These are phyloP conservation scores for Backusella morwellensis DNA, from an alignment of 192 early-diverging fungal species.

Conservation along the genomic window DNA sequence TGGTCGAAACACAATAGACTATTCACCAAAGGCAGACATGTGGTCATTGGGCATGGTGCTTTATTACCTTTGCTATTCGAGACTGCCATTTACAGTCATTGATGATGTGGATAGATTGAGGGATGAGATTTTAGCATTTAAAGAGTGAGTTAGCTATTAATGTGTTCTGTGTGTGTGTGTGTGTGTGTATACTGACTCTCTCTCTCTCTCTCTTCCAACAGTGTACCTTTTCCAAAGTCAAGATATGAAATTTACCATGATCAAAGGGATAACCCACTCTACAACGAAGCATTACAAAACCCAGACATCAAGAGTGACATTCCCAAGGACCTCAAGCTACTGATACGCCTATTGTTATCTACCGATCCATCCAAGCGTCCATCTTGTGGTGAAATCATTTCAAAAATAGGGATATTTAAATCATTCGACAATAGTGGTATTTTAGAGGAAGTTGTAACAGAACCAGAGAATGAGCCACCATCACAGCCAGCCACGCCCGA, in stretches of 20 bases:
- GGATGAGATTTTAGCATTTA: conserved; percentile 74
- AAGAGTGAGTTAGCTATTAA: conserved; percentile 31
- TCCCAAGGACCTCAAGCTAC: conserved; percentile 52
- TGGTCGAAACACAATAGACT: conserved; percentile 74
- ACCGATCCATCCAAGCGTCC: conserved; percentile 57
- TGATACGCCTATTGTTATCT: conserved; percentile 55
- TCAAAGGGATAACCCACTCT: background rate
- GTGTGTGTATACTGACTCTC: background rate
- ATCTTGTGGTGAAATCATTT: conserved; percentile 59
- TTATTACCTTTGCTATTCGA: conserved; percentile 87
- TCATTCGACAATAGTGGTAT: background rate
- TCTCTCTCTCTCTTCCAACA: background rate
- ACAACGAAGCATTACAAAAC: background rate
- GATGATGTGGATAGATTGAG: conserved; percentile 88
- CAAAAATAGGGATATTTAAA: conserved; percentile 21
- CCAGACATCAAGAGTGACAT: conserved; percentile 34
- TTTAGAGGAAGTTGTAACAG: background rate
- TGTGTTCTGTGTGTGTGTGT: background rate
- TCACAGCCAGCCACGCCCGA: background rate
- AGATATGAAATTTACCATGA: conserved; percentile 12
- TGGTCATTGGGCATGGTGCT: conserved; percentile 95
- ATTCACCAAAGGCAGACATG: conserved; percentile 88
- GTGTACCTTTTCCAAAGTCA: conserved; percentile 38
- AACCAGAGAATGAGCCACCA: background rate
- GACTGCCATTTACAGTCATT: conserved; percentile 77